Conservation (phyloP, 2,329 filamentous ascomycete species). For the Penicillium sp. region DNA sequence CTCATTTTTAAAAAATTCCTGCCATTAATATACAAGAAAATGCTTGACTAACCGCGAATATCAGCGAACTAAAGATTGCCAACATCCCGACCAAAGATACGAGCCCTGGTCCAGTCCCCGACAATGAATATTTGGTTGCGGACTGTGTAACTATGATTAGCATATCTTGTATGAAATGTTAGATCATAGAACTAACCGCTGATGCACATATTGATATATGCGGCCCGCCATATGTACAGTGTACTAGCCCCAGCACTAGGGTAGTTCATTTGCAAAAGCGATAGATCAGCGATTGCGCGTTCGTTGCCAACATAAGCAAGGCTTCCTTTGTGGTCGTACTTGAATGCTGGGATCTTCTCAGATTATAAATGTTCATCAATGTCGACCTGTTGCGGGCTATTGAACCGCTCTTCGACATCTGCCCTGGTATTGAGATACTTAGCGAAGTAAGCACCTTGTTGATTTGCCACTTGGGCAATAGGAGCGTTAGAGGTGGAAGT, state of each 20-base stretch:
- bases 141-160: slow-evolving; percentile 54
- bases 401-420: too few relatives aligned
- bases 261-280: slow-evolving; percentile 92
- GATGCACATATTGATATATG: slow-evolving; percentile 99
- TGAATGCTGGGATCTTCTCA: slow-evolving; percentile 95
- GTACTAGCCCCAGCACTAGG: too few relatives aligned
- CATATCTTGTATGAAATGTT: too few relatives aligned
- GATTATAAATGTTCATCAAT: too few relatives aligned
- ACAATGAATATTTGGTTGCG: slow-evolving; percentile 91
- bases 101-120: slow-evolving; percentile 95
- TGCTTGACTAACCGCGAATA: too few relatives aligned
- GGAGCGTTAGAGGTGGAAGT: slow-evolving; percentile 96
- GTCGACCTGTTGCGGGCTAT: slow-evolving; percentile 84
- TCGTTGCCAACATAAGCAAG: slow-evolving; percentile 98
- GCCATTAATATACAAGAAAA: too few relatives aligned
- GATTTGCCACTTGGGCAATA: slow-evolving; percentile 91
- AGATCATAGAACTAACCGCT: slow-evolving; percentile 77
- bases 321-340: slow-evolving; percentile 96
- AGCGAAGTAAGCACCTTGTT: slow-evolving; percentile 93
- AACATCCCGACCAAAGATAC: slow-evolving; percentile 95
- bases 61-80: too few relatives aligned
- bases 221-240: slow-evolving; percentile 98
- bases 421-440: slow-evolving; percentile 99
- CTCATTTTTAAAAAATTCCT: too few relatives aligned
- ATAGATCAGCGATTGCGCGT: slow-evolving; percentile 96